phyloP scores from a whole-genome alignment of 768 basidiomycete genomes.

The Boletellus ananiceps region DNA sequence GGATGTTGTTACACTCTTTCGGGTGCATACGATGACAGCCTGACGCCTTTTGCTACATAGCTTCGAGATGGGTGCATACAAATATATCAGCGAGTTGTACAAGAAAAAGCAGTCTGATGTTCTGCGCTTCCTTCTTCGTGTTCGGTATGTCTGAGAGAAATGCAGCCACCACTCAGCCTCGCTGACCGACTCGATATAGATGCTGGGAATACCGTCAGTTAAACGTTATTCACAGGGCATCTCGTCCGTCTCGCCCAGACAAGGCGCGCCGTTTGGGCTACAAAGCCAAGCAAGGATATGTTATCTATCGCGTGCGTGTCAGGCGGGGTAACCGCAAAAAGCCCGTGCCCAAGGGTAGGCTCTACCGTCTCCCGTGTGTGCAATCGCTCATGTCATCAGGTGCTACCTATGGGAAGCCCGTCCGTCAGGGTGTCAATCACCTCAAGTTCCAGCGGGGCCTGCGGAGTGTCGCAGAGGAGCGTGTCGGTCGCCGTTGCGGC shows the following conservation, averaged over 20 bases:
- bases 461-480: conserved; percentile 93
- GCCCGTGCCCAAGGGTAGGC: conserved; percentile 90
- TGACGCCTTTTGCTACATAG: conserved; percentile 21
- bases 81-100: conserved; percentile 96
- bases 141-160: conserved; percentile 55
- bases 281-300: conserved; percentile 99
- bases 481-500: conserved; percentile 93
- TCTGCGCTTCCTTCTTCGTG: conserved; percentile 95
- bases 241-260: conserved; percentile 97
- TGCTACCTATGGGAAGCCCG: conserved; percentile 99
- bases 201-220: conserved; percentile 99
- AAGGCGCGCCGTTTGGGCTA: conserved; percentile 98
- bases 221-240: conserved; percentile 97
- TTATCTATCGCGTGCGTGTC: conserved; percentile 96
- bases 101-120: conserved; percentile 99
- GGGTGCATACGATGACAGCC: conserved; percentile 14
- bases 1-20: conserved; percentile 17
- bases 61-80: conserved; percentile 87
- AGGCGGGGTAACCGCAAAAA: conserved; percentile 99
- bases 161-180: neutral
- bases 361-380: neutral
- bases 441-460: conserved; percentile 95
- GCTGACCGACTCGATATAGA: conserved; percentile 35
- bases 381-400: conserved; percentile 39
- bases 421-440: conserved; percentile 99